Percentiles rank a stretch among this genome's conserved stretches.
Evolutionary conservation across 768 basidiomycete species (phyloP).

Genomic region (Hygrophoropsis aurantiaca): DNA sequence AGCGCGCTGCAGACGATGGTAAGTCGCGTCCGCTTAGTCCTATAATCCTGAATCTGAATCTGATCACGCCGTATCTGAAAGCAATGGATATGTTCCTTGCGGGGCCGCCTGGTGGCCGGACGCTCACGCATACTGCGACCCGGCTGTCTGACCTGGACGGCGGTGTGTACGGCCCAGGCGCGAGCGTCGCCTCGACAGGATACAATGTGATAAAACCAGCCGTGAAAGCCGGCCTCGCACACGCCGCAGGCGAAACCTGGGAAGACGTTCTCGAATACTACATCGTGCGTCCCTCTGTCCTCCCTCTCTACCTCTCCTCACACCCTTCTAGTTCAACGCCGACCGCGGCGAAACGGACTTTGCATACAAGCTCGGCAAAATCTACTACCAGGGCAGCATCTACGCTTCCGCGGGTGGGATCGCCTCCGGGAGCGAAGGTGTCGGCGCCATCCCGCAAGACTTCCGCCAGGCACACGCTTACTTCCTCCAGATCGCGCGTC

Average conservation of each 20-base stretch:
- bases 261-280: slow-evolving; percentile 92
- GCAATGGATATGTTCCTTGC: slow-evolving; percentile 80
- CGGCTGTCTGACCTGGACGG: slow-evolving; percentile 87
- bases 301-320: too few relatives aligned
- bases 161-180: slow-evolving; percentile 93
- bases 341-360: slow-evolving; percentile 89
- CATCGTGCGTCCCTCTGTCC: slow-evolving; percentile 47
- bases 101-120: slow-evolving; percentile 90
- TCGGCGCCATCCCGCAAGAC: slow-evolving; percentile 82
- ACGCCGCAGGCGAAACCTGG: slow-evolving; percentile 91
- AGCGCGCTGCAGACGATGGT: slow-evolving; percentile 86
- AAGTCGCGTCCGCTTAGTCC: too few relatives aligned
- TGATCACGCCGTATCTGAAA: slow-evolving; percentile 17
- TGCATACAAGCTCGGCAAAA: slow-evolving; percentile 90
- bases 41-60: neutral
- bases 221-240: slow-evolving; percentile 80
- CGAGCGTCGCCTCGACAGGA: slow-evolving; percentile 90
- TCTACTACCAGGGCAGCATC: slow-evolving; percentile 94
- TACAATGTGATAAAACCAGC: slow-evolving; percentile 68
- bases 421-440: slow-evolving; percentile 87
- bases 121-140: slow-evolving; percentile 78
- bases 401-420: slow-evolving; percentile 80
- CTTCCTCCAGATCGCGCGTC: slow-evolving; percentile 80
- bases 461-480: slow-evolving; percentile 76
- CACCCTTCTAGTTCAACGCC: slow-evolving; percentile 75